Base-by-base conservation (phyloP, 306 rosid genomes). In the Pachyrhizus erosus region DNA sequence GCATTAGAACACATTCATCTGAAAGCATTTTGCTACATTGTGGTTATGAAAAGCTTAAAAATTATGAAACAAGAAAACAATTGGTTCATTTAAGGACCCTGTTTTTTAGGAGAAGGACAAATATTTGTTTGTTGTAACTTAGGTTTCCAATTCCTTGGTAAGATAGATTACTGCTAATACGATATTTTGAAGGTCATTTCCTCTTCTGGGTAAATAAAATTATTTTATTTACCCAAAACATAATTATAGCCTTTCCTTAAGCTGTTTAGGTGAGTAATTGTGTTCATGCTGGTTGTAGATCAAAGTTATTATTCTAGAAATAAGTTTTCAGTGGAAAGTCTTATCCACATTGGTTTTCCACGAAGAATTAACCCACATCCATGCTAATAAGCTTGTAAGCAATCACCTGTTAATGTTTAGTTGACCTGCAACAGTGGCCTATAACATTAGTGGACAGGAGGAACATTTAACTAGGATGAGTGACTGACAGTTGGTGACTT, bases 371-470 rank as follows among this genome's bases (percentile, higher is more conserved):
- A 29, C 40, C 66, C 14, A 18, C 26, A 78, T 40, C 43, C 64
- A 49, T 78, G 42, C 43, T 51, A 48, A 24, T 65, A 21, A 49
- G n/a, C 43, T 51, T 65, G 39, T 66, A 21, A 67, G 67, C 13
- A 67, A 33, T 78, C 57, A 60, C 11, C 65, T 12, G 21, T 29
- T 62, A 62, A 18, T 45, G 75, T 21, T 66, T 31, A 20, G 34
- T 78, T 3, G 39, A 3, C 81, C 37, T n/a, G 27, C 64, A 64
- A 48, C 37, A 75, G 55, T 57, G 68, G 42, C 79, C 40, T 76
- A 45, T 17, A 75, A 75, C 80, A 76, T 46, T 23, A 26, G 45
- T 51, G 46, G 52, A 66, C 55, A 37, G 17, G n/a, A 64, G 82
- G 21, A 66, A 65, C 24, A 64, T n/a, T 78, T 64, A 27, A 46